These are phyloP conservation scores for Diplodia seriata DNA, from an alignment of 2,329 filamentous ascomycete genomes.

Conservation along the genomic window DNA sequence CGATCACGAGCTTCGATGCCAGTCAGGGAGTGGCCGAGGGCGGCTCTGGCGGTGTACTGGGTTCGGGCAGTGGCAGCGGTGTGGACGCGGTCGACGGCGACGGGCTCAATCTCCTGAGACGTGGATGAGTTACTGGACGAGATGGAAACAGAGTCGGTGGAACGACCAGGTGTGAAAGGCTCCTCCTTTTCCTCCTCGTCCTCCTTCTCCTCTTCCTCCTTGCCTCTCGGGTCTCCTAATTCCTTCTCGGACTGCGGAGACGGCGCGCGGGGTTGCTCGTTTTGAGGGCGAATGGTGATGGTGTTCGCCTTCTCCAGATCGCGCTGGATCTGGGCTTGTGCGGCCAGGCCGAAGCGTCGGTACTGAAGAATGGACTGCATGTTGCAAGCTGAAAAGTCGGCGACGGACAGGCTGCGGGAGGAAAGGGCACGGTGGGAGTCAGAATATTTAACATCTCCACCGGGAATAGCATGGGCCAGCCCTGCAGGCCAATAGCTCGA, in stretches of 20 bases:
- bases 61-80: conserved; percentile 41
- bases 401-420: background rate
- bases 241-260: background rate
- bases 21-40: conserved; percentile 46
- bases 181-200: conserved; percentile 33
- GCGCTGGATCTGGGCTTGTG: conserved; percentile 35
- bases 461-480: background rate
- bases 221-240: background rate
- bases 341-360: conserved; percentile 35
- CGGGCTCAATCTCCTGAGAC: conserved; percentile 33
- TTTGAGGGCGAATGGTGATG: conserved; percentile 11
- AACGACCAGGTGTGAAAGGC: conserved; percentile 31
- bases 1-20: conserved; percentile 48
- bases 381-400: background rate
- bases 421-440: background rate
- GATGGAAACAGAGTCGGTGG: conserved; percentile 19
- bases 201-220: background rate
- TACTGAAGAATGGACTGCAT: conserved; percentile 44
- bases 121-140: conserved; percentile 30
- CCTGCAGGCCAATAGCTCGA: background rate
- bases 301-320: conserved; percentile 34
- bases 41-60: conserved; percentile 42
- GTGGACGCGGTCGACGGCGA: conserved; percentile 35
- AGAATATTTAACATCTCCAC: background rate
- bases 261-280: background rate